phyloP scores from a whole-genome alignment of 352 stramenopile species.

The Globisporangium perplexum region DNA sequence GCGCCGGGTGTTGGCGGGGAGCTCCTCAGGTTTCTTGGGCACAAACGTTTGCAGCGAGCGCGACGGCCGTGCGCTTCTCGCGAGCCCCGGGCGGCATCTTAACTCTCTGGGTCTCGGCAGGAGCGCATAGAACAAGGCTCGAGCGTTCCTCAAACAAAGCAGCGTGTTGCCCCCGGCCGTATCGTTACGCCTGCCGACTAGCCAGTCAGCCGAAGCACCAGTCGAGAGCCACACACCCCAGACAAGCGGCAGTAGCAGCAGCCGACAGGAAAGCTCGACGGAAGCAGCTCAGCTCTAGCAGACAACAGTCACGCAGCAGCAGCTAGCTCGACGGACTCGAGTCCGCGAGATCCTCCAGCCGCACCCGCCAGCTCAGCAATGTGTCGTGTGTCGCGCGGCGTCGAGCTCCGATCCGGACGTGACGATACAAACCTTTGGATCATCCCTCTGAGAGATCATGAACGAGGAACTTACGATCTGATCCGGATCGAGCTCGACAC shows the following conservation, averaged over 20 bases:
- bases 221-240: too few relatives aligned
- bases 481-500: too few relatives aligned
- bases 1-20: not conserved
- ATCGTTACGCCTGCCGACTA: not conserved
- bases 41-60: conserved; percentile 1
- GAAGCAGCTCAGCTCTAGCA: not conserved
- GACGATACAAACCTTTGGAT: too few relatives aligned
- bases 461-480: too few relatives aligned
- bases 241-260: too few relatives aligned
- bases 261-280: not conserved
- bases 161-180: not conserved
- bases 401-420: too few relatives aligned
- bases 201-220: not conserved
- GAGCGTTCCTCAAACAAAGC: not conserved
- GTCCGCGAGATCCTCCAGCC: too few relatives aligned
- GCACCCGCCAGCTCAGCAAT: too few relatives aligned
- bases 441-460: too few relatives aligned
- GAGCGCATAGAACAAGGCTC: not conserved
- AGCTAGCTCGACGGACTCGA: too few relatives aligned
- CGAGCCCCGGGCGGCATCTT: not conserved
- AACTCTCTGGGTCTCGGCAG: not conserved
- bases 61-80: not conserved
- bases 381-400: too few relatives aligned
- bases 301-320: too few relatives aligned
- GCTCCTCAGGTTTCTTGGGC: conserved; percentile 15